phyloP scores from a whole-genome alignment of 202 grass and related monocot species.

The Setaria viridis region DNA sequence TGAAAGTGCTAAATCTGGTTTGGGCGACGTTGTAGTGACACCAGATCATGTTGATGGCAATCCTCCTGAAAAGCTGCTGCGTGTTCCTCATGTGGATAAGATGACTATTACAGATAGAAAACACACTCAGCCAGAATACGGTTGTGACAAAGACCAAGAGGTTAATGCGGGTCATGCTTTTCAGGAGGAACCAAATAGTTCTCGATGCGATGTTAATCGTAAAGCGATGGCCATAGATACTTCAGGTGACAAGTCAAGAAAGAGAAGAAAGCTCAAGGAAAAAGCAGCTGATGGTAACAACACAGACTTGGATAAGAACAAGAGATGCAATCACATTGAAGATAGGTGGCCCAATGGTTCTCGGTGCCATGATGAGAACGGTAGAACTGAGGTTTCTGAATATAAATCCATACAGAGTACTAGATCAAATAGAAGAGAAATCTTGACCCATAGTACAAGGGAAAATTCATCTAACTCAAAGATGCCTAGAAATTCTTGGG shows the following conservation, averaged over 20 bases:
- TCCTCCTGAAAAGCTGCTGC: constrained; percentile 22
- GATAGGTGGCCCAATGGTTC: background rate
- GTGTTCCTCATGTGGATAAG: constrained; percentile 12
- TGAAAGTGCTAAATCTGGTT: constrained; percentile 19
- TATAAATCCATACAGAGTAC: background rate
- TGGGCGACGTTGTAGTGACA: background rate
- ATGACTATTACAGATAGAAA: background rate
- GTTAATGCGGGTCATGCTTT: constrained; percentile 21
- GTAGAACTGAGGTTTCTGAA: background rate
- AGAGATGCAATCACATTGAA: background rate
- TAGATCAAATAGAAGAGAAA: background rate
- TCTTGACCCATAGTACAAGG: background rate
- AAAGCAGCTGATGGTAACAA: constrained; percentile 3
- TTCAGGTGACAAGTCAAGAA: constrained; percentile 29
- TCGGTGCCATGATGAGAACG: background rate
- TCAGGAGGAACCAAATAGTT: constrained; percentile 23
- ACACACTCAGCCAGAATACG: background rate
- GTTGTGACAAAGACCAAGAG: background rate
- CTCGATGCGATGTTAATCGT: constrained; percentile 7
- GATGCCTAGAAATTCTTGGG: constrained; percentile 5
- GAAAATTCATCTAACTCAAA: background rate
- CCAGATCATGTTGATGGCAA: constrained; percentile 6
- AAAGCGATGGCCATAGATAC: constrained; percentile 14
- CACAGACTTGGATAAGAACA: constrained; percentile 13
- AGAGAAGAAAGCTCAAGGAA: constrained; percentile 9